Evolutionary conservation across 225 moss, liverwort and hornwort species (phyloP).

Genomic region (Antitrichia curtipendula): DNA sequence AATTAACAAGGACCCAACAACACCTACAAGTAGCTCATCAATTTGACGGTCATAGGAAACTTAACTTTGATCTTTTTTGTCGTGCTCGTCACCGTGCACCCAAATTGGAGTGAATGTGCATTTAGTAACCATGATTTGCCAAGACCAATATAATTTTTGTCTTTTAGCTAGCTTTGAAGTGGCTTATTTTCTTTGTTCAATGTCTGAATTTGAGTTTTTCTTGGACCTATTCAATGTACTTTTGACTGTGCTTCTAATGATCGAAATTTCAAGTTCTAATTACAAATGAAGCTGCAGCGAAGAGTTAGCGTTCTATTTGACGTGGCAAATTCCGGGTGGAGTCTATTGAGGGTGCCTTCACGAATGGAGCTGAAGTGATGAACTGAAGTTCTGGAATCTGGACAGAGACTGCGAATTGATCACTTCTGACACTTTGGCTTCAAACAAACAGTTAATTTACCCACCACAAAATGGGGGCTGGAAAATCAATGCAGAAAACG

Average conservation of each 20-base stretch:
- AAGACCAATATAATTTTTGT: not conserved
- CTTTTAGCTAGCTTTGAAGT: not conserved
- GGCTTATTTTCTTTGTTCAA: not conserved
- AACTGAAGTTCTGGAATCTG: not conserved
- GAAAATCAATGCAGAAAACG: not conserved
- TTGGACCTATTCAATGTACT: no score
- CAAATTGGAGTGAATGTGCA: not conserved
- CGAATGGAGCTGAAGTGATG: not conserved
- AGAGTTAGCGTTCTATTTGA: not conserved
- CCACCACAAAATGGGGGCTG: not conserved
- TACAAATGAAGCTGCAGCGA: not conserved
- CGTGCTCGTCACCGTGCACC: rapidly evolving
- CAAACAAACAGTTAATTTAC: not conserved
- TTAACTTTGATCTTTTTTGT: not conserved
- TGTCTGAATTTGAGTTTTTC: not conserved
- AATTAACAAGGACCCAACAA: not conserved
- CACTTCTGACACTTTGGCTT: not conserved
- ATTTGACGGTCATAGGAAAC: not conserved
- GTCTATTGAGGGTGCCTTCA: no score
- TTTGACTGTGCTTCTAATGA: not conserved
- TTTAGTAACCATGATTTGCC: rapidly evolving
- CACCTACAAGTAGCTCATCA: not conserved
- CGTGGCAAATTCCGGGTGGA: not conserved
- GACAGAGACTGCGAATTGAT: not conserved
- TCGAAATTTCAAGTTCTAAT: not conserved